Evolutionary conservation across 495 filamentous ascomycete species (phyloP).

Genomic region (Elasticomyces elasticus): DNA sequence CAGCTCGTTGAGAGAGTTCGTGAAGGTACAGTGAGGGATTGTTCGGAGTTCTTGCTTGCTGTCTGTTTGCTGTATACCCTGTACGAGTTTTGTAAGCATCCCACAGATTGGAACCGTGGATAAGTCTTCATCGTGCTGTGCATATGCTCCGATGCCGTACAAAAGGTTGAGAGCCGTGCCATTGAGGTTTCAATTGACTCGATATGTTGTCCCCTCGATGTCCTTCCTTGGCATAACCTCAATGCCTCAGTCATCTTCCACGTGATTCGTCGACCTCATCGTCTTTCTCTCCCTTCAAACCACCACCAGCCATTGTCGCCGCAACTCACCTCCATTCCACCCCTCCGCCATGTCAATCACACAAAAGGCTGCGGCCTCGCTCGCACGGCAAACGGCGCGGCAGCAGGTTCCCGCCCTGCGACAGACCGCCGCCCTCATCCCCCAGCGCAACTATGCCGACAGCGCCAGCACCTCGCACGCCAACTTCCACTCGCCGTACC

Average conservation of each 20-base stretch:
- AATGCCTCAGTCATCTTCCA: no score
- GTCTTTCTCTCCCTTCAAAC: neutral
- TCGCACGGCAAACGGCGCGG: slow-evolving; percentile 31
- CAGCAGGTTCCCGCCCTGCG: slow-evolving; percentile 31
- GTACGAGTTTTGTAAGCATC: no score
- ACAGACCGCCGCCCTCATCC: slow-evolving; percentile 23
- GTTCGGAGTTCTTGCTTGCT: neutral
- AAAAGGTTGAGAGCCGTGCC: no score
- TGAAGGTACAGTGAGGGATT: neutral
- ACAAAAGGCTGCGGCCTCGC: slow-evolving; percentile 25
- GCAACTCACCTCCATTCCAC: slow-evolving; percentile 1
- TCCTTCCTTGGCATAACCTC: no score
- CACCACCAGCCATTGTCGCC: slow-evolving; percentile 2
- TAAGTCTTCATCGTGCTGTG: no score
- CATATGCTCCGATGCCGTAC: no score
- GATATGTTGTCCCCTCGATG: no score
- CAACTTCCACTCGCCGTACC: slow-evolving; percentile 50
- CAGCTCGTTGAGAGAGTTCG: slow-evolving; percentile 7
- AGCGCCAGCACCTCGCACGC: slow-evolving; percentile 32
- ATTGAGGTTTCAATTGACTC: no score
- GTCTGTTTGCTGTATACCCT: neutral
- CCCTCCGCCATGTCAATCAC: slow-evolving; percentile 32
- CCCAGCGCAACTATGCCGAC: slow-evolving; percentile 24
- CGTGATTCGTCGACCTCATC: no score
- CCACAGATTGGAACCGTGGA: no score